These are phyloP conservation scores for Scytalidium sp. DNA, from an alignment of 2,329 filamentous ascomycete genomes.

Conservation along the genomic window DNA sequence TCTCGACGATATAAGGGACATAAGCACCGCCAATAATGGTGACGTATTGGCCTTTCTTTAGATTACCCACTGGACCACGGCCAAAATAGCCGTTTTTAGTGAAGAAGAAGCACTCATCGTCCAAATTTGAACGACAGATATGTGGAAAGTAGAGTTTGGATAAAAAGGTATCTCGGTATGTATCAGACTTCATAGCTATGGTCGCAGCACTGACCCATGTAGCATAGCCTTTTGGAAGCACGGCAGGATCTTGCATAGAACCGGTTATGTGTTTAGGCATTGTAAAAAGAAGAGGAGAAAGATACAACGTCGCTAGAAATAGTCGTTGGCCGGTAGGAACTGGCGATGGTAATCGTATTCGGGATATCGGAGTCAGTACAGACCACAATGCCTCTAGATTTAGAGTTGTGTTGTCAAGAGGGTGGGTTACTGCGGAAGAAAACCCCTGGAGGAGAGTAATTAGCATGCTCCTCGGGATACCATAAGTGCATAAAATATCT, in stretches of 20 bases:
- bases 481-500: not conserved
- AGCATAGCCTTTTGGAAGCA: not conserved
- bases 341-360: not conserved
- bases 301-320: not conserved
- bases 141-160: not conserved
- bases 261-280: not conserved
- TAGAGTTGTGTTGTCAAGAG: not conserved
- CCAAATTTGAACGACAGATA: not conserved
- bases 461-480: not conserved
- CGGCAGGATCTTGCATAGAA: not conserved
- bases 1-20: not conserved
- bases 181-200: not conserved
- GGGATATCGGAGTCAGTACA: not conserved
- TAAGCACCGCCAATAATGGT: slow-evolving; percentile 1
- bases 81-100: slow-evolving; percentile 2
- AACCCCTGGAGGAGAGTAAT: not conserved
- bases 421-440: not conserved
- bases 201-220: not conserved
- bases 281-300: not conserved
- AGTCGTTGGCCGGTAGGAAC: not conserved
- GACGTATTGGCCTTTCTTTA: slow-evolving; percentile 2
- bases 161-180: not conserved
- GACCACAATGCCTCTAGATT: not conserved
- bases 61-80: not conserved
- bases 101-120: slow-evolving; percentile 1